Evolutionary conservation across 1,284 basidiomycete genomes (phyloP), one percentile per base, ranked within the genome.

Genomic region (Sporisorium graminicola): DNA sequence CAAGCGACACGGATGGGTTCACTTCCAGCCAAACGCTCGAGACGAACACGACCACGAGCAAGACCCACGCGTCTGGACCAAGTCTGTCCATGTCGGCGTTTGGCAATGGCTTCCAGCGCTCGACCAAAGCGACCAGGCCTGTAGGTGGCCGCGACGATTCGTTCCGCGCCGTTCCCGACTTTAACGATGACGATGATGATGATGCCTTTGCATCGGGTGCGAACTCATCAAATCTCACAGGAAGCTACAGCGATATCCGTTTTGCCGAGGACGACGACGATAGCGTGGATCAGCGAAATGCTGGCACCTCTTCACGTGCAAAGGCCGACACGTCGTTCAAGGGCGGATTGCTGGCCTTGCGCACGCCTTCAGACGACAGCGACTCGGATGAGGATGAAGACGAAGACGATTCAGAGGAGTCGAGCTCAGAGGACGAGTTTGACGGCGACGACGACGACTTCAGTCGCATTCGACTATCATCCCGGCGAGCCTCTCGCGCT

Each of bases 221-320:
- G 57, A 88, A 88, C 22, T 86, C 87, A 14, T 88, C 88, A 13
- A 52, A 89, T 89, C 5, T 93, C 33, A 66, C 57, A 2, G 57
- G 58, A 16, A 74, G 70, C 61, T 71, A 54, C 55, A 54, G 57
- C 50, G 70, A 80, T 40, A 74, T 94, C 10, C 91, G 92, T 79
- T 94, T 94, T 83, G 89, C 89, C 52, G 75, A 82, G n/a, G 65
- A 72, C 26, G 74, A 72, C 27, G 87, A 87, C 43, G 88, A 88
- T 44, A 62, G 61, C 46, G 52, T 49, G 27, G 57, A 58, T 10
- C 49, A 51, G 54, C 58, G 51, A 44, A 66, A 59, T 24, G 22
- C 22, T 10, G 49, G 57, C 44, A 37, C 27, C 6, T 63, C 58
- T 13, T 44, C 59, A 3, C 72, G 59, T 16, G 33, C 59, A 1